These are phyloP conservation scores for Asterophora parasitica DNA, from an alignment of 768 basidiomycete species.

Conservation along the genomic window DNA sequence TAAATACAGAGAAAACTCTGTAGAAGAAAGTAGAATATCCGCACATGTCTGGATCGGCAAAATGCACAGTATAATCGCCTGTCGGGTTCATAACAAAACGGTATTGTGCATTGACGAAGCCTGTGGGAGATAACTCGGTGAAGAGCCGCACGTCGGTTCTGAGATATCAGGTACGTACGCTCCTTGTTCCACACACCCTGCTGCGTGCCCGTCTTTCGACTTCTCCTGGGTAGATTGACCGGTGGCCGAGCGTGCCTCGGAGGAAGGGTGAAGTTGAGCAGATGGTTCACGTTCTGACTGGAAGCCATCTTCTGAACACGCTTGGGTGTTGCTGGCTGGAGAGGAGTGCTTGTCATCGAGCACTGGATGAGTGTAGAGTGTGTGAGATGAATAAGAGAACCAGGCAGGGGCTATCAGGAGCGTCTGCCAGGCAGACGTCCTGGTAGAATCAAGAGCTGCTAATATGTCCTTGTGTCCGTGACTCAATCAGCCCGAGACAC, in stretches of 20 bases:
- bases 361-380: slow-evolving; percentile 5
- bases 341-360: slow-evolving; percentile 34
- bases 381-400: not conserved
- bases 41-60: slow-evolving; percentile 96
- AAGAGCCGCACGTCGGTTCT: slow-evolving; percentile 12
- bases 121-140: slow-evolving; percentile 33
- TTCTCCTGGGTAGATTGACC: slow-evolving; percentile 63
- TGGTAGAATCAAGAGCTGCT: too few relatives aligned
- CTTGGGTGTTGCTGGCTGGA: slow-evolving; percentile 42
- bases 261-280: slow-evolving; percentile 92
- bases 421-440: slow-evolving; percentile 29
- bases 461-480: too few relatives aligned
- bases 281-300: slow-evolving; percentile 68
- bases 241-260: slow-evolving; percentile 68
- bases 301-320: slow-evolving; percentile 67
- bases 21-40: slow-evolving; percentile 19
- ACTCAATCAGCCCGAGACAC: slow-evolving; percentile 31
- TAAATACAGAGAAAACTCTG: not conserved
- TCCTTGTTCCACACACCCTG: slow-evolving; percentile 86
- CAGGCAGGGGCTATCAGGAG: slow-evolving; percentile 6
- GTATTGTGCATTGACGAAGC: slow-evolving; percentile 95
- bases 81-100: slow-evolving; percentile 92
- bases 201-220: slow-evolving; percentile 59
- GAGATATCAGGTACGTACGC: slow-evolving; percentile 50
- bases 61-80: slow-evolving; percentile 90